Evolutionary conservation across 495 filamentous ascomycete genomes (phyloP).

Genomic region (Daldinia caldariorum): DNA sequence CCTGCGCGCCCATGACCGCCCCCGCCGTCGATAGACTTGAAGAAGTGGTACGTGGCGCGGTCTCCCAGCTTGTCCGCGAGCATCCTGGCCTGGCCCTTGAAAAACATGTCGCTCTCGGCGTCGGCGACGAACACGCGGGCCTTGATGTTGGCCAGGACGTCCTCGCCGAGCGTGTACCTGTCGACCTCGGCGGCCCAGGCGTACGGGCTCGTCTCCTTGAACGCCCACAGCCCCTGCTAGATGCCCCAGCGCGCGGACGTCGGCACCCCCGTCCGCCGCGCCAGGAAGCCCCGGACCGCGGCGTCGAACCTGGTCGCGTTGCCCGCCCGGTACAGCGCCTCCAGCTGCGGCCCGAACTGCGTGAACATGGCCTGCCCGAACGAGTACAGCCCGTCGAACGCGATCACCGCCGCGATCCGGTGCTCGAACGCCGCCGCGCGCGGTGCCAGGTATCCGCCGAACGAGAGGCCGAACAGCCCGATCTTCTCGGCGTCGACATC

Average conservation of each 20-base stretch:
- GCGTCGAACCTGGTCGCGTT: conserved; percentile 32
- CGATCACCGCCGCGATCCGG: conserved; percentile 53
- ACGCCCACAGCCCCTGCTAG: conserved; percentile 55
- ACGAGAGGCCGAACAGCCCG: conserved; percentile 50
- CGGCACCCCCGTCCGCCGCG: not conserved
- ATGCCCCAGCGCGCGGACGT: conserved; percentile 48
- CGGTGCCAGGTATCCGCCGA: conserved; percentile 53
- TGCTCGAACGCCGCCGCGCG: conserved; percentile 58
- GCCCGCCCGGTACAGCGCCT: conserved; percentile 9
- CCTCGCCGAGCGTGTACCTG: conserved; percentile 45
- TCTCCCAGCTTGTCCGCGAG: conserved; percentile 49
- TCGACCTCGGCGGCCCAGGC: conserved; percentile 42
- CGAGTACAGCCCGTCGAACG: conserved; percentile 53
- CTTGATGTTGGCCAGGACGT: conserved; percentile 44
- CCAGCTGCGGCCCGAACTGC: conserved; percentile 24
- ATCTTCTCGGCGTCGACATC: conserved; percentile 46
- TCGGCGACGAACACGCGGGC: conserved; percentile 51
- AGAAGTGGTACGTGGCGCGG: conserved; percentile 43
- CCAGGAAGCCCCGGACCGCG: not conserved
- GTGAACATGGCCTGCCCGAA: conserved; percentile 24
- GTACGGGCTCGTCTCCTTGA: conserved; percentile 48
- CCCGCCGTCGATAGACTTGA: conserved; percentile 45
- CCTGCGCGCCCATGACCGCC: conserved; percentile 36
- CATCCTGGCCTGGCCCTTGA: conserved; percentile 47
- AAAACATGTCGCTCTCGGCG: conserved; percentile 51